Conservation (phyloP, 176 grass and related monocot genomes). For the Eragrostis nindensis region DNA sequence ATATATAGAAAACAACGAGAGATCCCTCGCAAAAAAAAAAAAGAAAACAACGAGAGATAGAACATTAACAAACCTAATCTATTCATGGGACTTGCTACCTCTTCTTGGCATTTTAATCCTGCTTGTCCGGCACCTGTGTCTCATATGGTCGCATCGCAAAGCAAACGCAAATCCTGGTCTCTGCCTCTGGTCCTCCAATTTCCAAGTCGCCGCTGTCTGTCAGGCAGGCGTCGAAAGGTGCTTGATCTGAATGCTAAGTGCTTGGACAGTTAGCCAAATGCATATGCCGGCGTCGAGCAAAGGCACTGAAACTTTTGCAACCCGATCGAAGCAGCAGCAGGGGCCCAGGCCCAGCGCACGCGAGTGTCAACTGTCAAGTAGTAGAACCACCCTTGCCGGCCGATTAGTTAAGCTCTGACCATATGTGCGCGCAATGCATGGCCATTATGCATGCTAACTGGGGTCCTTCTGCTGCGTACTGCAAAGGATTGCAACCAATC, state of each 20-base stretch:
- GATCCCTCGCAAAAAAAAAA: too few relatives aligned
- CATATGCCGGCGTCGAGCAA: slow-evolving; percentile 3
- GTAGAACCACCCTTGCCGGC: slow-evolving; percentile 42
- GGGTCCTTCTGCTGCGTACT: not conserved
- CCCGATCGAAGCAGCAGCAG: slow-evolving; percentile 24
- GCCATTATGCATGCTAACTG: not conserved
- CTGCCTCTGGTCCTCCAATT: not conserved
- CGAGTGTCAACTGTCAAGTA: slow-evolving; percentile 29
- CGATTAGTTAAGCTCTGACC: not conserved
- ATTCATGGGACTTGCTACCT: not conserved
- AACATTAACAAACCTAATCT: not conserved
- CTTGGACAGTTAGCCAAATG: slow-evolving; percentile 27
- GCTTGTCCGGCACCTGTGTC: slow-evolving; percentile 5
- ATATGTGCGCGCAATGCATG: not conserved
- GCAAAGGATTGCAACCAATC: slow-evolving; percentile 28
- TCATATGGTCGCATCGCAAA: not conserved
- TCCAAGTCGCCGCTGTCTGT: slow-evolving; percentile 19
- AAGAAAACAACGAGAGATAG: not conserved
- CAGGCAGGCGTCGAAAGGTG: slow-evolving; percentile 34
- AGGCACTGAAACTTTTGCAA: slow-evolving; percentile 41
- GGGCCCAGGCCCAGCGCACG: slow-evolving; percentile 24
- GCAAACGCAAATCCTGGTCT: not conserved
- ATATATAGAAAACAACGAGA: too few relatives aligned
- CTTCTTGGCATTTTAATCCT: not conserved
- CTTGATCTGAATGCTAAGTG: slow-evolving; percentile 14